phyloP scores from a whole-genome alignment of 2,329 filamentous ascomycete species.

The Claviceps capensis region DNA sequence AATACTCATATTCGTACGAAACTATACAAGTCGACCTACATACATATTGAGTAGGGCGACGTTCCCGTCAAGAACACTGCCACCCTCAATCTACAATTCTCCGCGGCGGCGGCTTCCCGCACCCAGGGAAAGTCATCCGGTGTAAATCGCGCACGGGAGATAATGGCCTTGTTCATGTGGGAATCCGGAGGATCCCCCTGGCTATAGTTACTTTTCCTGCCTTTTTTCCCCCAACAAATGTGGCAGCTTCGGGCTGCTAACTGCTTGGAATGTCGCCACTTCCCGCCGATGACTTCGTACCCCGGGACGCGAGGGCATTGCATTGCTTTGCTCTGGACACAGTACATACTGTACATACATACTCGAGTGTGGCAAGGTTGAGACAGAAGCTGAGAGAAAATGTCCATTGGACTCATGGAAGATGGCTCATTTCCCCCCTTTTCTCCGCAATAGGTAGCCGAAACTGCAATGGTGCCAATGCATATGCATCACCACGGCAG shows the following conservation, averaged over 20 bases:
- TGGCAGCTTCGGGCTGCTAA: no score
- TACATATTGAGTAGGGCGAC: no score
- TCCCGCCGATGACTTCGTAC: not conserved
- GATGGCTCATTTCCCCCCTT: not conserved
- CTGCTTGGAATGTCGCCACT: no score
- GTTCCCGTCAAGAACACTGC: not conserved
- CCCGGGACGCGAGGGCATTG: not conserved
- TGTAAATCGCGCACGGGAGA: not conserved
- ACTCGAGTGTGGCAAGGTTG: not conserved
- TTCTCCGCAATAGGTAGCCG: not conserved
- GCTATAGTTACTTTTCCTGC: not conserved
- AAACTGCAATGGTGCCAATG: not conserved
- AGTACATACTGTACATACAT: not conserved
- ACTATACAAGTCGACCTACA: no score
- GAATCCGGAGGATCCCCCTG: not conserved
- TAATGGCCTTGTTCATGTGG: not conserved
- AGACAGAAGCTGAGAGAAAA: not conserved
- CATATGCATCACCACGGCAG: not conserved
- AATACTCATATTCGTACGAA: not conserved
- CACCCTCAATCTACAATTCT: not conserved
- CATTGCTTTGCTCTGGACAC: not conserved
- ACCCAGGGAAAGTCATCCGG: not conserved
- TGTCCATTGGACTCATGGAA: no score
- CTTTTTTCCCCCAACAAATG: not conserved
- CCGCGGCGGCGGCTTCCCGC: not conserved